Percentiles rank a stretch among this genome's conserved stretches.
These are phyloP conservation scores for Metschnikowia arizonensis DNA, from an alignment of 805 yeast species.

Conservation along the genomic window DNA sequence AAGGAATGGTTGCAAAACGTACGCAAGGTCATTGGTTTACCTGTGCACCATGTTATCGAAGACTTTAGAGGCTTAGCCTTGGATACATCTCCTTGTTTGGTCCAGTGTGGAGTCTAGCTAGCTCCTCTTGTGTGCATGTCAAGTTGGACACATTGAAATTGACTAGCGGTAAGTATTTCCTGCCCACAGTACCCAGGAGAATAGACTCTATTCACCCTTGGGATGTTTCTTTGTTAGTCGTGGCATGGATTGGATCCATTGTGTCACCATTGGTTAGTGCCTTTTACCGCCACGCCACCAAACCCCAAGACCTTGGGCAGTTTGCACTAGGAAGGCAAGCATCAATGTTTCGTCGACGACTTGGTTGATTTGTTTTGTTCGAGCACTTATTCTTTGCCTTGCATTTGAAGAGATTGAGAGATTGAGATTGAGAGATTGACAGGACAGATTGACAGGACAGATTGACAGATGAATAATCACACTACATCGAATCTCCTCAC, in stretches of 20 bases:
- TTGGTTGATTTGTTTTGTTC: constrained; percentile 40
- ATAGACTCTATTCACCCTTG: constrained; percentile 72
- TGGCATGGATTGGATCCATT: constrained; percentile 71
- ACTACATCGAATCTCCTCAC: too few species aligned
- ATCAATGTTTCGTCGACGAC: constrained; percentile 31
- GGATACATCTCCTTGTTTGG: constrained; percentile 82
- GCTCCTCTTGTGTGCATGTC: constrained; percentile 68
- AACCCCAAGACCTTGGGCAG: constrained; percentile 42
- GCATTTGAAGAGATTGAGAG: too few species aligned
- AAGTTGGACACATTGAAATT: constrained; percentile 62
- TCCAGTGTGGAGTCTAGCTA: constrained; percentile 86
- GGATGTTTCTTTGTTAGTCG: constrained; percentile 57
- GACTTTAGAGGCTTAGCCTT: constrained; percentile 67
- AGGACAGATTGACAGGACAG: too few species aligned
- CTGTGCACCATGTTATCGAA: constrained; percentile 57
- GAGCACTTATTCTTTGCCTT: constrained; percentile 52
- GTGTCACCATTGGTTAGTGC: constrained; percentile 64
- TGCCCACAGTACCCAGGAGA: constrained; percentile 61
- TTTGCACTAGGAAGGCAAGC: constrained; percentile 41
- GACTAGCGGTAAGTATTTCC: constrained; percentile 43
- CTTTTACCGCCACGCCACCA: constrained; percentile 57
- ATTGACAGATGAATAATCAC: too few species aligned
- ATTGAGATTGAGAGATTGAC: too few species aligned
- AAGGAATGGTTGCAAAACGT: constrained; percentile 50
- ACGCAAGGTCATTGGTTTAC: constrained; percentile 44